Percentiles rank a stretch among this genome's conserved stretches.
Conservation (phyloP, 345 rosid species). For the Populus nigra region DNA sequence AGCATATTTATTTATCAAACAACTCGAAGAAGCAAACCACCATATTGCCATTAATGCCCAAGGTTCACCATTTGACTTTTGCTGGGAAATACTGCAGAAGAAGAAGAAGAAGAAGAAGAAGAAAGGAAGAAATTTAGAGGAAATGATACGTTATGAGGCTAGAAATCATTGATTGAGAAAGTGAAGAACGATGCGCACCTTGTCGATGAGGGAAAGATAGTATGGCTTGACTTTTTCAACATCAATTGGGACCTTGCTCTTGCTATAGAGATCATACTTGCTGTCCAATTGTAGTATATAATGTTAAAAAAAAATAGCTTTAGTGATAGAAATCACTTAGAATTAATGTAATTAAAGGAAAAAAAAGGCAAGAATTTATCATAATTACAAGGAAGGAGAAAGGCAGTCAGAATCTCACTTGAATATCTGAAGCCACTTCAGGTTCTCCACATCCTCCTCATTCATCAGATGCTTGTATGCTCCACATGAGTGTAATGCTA, state of each 20-base stretch:
- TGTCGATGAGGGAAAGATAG: conserved; percentile 62
- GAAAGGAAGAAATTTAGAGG: background rate
- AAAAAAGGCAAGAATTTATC: no score
- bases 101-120: background rate
- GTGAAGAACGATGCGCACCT: conserved; percentile 15
- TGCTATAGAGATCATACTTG: conserved; percentile 81
- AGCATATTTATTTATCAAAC: no score
- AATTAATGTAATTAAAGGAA: background rate
- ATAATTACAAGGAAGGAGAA: background rate
- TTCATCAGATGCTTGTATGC: conserved; percentile 70
- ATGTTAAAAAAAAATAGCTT: background rate
- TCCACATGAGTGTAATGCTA: conserved; percentile 67
- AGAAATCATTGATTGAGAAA: background rate
- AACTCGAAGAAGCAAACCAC: no score
- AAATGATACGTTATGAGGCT: background rate
- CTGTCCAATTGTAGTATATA: conserved; percentile 25
- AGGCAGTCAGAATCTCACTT: conserved; percentile 32
- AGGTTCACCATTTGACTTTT: conserved; percentile 43
- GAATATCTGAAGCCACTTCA: conserved; percentile 80
- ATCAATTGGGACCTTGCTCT: conserved; percentile 68
- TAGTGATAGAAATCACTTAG: background rate
- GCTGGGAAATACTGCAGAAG: conserved; percentile 48
- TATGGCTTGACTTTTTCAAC: conserved; percentile 73
- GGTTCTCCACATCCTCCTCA: conserved; percentile 51
- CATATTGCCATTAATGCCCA: no score